Conservation (phyloP, 768 basidiomycete genomes). For the Phaeolepiota aurea region DNA sequence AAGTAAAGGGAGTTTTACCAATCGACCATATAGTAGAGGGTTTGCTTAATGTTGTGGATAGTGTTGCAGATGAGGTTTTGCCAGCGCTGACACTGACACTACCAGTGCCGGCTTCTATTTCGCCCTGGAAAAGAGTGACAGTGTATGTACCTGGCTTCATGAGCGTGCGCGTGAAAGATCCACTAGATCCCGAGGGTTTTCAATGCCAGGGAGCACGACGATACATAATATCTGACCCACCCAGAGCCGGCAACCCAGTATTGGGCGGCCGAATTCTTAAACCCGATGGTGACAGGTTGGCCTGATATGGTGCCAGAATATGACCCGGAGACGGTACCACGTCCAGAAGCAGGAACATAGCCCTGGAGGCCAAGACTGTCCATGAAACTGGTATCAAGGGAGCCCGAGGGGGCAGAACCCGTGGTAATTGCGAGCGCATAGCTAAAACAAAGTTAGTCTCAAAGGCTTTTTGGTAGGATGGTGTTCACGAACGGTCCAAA, state of each 20-base stretch:
- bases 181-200: constrained; percentile 17
- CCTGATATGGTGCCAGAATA: constrained; percentile 34
- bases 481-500: constrained; percentile 31
- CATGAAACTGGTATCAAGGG: constrained; percentile 35
- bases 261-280: constrained; percentile 37
- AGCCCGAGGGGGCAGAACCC: constrained; percentile 32
- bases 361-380: constrained; percentile 32
- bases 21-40: constrained; percentile 36
- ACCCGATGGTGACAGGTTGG: constrained; percentile 29
- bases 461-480: not conserved
- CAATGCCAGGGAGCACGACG: not conserved
- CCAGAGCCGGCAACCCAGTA: constrained; percentile 36
- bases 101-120: constrained; percentile 34
- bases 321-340: constrained; percentile 34
- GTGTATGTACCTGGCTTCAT: constrained; percentile 45
- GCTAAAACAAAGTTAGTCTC: constrained; percentile 10
- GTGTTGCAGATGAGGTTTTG: constrained; percentile 21
- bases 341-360: constrained; percentile 32
- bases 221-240: constrained; percentile 14
- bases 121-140: constrained; percentile 35
- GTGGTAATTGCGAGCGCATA: constrained; percentile 35
- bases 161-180: constrained; percentile 30
- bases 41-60: constrained; percentile 20
- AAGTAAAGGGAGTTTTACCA: constrained; percentile 14
- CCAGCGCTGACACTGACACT: constrained; percentile 33